These are phyloP conservation scores for Garcia nutans DNA, from an alignment of 345 rosid species.

Conservation along the genomic window DNA sequence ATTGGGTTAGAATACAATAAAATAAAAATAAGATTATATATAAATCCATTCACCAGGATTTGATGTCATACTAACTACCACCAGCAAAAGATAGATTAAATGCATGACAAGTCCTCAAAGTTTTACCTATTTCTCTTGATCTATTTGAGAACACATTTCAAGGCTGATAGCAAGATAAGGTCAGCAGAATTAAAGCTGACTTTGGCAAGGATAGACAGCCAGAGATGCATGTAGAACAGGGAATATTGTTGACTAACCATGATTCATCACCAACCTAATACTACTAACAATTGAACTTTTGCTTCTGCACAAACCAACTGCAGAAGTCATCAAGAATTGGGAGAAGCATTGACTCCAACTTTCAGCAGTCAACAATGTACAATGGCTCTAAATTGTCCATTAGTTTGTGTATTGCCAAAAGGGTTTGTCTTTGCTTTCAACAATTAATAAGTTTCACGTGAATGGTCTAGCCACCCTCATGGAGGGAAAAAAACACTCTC, in stretches of 20 bases:
- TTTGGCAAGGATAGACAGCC: conserved; percentile 2
- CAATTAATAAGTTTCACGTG: background rate
- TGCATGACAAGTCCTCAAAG: background rate
- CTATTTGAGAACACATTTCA: background rate
- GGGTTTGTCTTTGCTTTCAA: background rate
- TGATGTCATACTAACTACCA: background rate
- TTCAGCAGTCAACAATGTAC: background rate
- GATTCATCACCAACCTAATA: background rate
- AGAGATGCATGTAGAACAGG: background rate
- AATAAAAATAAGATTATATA: background rate
- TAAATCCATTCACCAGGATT: background rate
- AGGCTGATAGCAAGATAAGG: background rate
- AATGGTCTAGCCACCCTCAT: background rate
- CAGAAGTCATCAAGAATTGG: background rate
- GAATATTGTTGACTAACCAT: background rate
- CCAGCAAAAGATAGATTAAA: background rate
- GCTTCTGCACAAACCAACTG: conserved; percentile 3
- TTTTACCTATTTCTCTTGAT: background rate
- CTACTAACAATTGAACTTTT: background rate
- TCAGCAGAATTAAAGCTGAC: background rate
- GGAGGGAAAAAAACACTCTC: no score
- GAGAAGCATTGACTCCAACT: background rate
- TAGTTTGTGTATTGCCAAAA: background rate
- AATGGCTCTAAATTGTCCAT: background rate
- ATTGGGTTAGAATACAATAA: background rate